Evolutionary conservation across 2,329 filamentous ascomycete genomes (phyloP).

Genomic region (Penicillium sp.): DNA sequence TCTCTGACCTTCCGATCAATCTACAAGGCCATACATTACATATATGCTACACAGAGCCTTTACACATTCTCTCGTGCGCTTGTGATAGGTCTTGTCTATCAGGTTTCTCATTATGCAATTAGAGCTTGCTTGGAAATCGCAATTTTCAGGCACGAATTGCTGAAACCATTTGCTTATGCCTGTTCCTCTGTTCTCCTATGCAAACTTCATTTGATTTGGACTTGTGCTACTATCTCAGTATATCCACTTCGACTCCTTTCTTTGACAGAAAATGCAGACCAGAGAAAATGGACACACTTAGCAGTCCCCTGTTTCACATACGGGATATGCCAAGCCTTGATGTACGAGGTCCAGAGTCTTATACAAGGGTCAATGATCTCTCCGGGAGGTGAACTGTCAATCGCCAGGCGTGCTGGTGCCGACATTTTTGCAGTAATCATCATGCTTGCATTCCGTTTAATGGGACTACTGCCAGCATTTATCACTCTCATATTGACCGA

Average conservation of each 20-base stretch:
- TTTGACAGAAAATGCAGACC: neutral
- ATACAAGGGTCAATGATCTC: neutral
- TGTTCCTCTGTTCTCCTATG: neutral
- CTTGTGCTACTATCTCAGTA: neutral
- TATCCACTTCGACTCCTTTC: neutral
- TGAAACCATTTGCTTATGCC: neutral
- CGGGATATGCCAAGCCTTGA: neutral
- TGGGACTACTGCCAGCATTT: neutral
- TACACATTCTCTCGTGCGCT: neutral
- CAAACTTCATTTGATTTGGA: neutral
- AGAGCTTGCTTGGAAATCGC: neutral
- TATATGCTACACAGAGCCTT: neutral
- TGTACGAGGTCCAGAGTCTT: neutral
- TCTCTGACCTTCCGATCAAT: neutral
- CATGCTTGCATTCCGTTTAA: neutral
- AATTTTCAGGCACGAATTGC: neutral
- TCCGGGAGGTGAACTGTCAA: neutral
- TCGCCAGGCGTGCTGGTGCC: neutral
- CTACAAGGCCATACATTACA: neutral
- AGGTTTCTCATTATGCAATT: neutral
- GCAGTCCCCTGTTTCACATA: neutral
- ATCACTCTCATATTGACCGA: neutral
- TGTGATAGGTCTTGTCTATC: neutral
- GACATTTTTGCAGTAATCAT: neutral
- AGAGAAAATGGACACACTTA: neutral